A percentile compares a stretch with the other conserved stretches of the same genome.
These are phyloP conservation scores for Obelidium mucronatum DNA, from an alignment of 192 early-diverging fungal species.

Conservation along the genomic window DNA sequence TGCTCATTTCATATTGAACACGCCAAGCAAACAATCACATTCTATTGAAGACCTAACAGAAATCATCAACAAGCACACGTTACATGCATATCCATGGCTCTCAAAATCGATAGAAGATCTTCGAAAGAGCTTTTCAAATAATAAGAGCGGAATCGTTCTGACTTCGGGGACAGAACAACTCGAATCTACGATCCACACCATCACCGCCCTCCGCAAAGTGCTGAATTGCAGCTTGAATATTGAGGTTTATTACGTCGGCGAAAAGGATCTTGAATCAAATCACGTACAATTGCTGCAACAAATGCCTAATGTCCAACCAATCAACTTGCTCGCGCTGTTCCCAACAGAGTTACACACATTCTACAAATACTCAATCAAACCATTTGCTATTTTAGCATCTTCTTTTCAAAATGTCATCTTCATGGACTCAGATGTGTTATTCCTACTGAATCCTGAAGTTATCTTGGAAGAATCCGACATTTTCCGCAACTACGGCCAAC, in stretches of 20 bases:
- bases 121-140: no score
- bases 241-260: conserved; percentile 60
- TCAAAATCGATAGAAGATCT: no score
- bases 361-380: conserved; percentile 48
- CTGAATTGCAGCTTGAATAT: conserved; percentile 60
- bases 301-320: conserved; percentile 28
- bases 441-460: conserved; percentile 65
- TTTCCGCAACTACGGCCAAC: conserved; percentile 54
- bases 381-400: conserved; percentile 69
- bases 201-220: conserved; percentile 12
- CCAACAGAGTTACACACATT: not conserved
- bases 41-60: not conserved
- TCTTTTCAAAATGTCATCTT: conserved; percentile 69
- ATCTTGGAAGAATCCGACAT: conserved; percentile 39
- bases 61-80: not conserved
- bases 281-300: not conserved
- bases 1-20: not conserved
- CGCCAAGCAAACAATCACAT: not conserved
- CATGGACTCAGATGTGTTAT: conserved; percentile 75
- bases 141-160: conserved; percentile 19
- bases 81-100: no score
- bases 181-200: not conserved
- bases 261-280: conserved; percentile 14
- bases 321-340: conserved; percentile 41
- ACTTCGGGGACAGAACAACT: conserved; percentile 1